Evolutionary conservation across 2,329 filamentous ascomycete genomes (phyloP), one percentile per base, ranked within the genome.

Genomic region (Aspergillus caelatus): DNA sequence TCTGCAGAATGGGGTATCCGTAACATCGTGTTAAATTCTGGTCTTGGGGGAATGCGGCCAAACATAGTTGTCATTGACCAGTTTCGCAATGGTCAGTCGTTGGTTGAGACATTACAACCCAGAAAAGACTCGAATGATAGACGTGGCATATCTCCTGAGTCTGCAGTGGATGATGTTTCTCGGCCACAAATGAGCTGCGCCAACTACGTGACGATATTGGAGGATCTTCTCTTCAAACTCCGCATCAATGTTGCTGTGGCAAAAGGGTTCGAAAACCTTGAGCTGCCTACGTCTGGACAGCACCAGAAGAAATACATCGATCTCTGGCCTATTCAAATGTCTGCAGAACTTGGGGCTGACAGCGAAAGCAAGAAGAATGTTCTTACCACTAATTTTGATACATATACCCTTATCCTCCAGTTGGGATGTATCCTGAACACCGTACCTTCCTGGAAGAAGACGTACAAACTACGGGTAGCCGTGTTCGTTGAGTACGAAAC

Each of bases 241-340:
- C 90, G 91, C 60, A 89, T 95, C 62, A 96, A 96, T 70, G 91
- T 96, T 30, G 93, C 92, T 1, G 85, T 96, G 45, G 93, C 91
- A 0, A 92, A 91, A 72, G 92, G 92, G 0, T 96, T 96, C 67
- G 88, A 92, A 58, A 79, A 86, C 1, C 81, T 96, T 1, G 91
- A 95, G 71, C 86, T 92, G 0, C 93, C 93, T 0, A 83, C 86
- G 23, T 76, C 82, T 45, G 84, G 83, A 4, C 72, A 75, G 21
- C 87, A 89, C 59, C 82, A 81, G 4, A 94, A 94, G 73, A 91
- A 88, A 71, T 94, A 90, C 71, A 92, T 96, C 65, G 93, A 96
- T 72, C 80, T 96, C 5, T 96, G 93, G 93, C 93, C 93, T 0
- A 95, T 96, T 59, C 93, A 96, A 68, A 96, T 96, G 92, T 94